Evolutionary conservation across 1,139 yeast species (phyloP), one percentile per base, ranked within the genome.

Genomic region (Geotrichum klebahnii): DNA sequence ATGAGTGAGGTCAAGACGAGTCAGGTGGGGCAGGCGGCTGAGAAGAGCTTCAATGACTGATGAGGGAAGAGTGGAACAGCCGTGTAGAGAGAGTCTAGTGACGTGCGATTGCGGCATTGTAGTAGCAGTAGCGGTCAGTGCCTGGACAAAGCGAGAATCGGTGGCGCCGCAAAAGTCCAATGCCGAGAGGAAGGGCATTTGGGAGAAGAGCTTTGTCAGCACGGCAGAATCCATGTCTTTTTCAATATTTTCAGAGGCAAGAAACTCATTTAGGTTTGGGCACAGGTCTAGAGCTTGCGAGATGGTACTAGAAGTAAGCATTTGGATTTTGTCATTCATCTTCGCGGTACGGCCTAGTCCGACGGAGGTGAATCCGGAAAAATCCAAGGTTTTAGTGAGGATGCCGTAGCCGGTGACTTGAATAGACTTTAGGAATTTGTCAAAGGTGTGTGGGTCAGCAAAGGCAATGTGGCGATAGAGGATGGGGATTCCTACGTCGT

Each of bases 151-250:
- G 28, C 26, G 28, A n/a, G 65, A 70, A 47, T 86, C 83, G 12
- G 88, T 81, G 36, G 95, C 87, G 2, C 97, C 97, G 67, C 96
- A 89, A 59, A 89, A 87, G 68, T 89, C 97, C 20, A 89, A 17
- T 10, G 87, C 80, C 64, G 82, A 79, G 43, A 90, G 70, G 52
- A 75, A 71, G 12, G 77, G 77, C 57, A 84, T 73, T 26, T 38
- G 14, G 16, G 77, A 67, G 57, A 83, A 81, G 61, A 90, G 80
- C 44, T 84, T 47, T 10, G 28, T 26, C 37, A 47, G 16, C 3
- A 47, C 50, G 16, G 74, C 68, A 0, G 72, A 73, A 62, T 84
- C 87, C 62, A 90, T 72, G 65, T 90, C 97, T 63, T 79, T 86
- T 66, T 89, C 95, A 53, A 89, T 85, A 59, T 85, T 84, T 65